phyloP scores from a whole-genome alignment of 768 basidiomycete species.

The Mycena albidolilacea region DNA sequence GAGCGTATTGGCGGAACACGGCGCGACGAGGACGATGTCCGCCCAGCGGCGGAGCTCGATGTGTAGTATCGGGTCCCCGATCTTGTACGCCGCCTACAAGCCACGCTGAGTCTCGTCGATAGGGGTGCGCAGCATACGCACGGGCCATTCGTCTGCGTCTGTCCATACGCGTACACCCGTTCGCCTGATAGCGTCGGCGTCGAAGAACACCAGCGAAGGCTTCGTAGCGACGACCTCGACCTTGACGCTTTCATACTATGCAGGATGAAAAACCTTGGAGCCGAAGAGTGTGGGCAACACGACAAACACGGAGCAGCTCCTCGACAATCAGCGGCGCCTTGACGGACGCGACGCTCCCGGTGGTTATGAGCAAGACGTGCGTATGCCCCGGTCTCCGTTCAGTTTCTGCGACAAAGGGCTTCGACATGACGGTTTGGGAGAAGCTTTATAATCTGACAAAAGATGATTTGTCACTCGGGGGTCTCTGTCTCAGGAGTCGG shows the following conservation, averaged over 20 bases:
- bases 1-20: conserved; percentile 97
- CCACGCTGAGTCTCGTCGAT: neutral
- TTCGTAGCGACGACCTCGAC: conserved; percentile 91
- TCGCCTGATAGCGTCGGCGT: conserved; percentile 62
- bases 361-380: conserved; percentile 88
- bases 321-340: conserved; percentile 92
- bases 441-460: conserved; percentile 4
- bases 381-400: conserved; percentile 60
- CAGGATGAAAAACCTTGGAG: conserved; percentile 5
- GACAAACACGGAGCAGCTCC: conserved; percentile 73
- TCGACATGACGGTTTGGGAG: conserved; percentile 21
- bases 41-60: conserved; percentile 97
- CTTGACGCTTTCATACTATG: conserved; percentile 79
- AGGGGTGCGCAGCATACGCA: conserved; percentile 55
- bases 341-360: conserved; percentile 96
- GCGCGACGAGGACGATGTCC: conserved; percentile 94
- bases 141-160: conserved; percentile 94
- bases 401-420: conserved; percentile 57
- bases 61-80: conserved; percentile 95
- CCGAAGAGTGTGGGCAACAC: neutral
- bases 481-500: too few relatives aligned
- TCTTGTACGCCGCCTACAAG: conserved; percentile 74
- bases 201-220: conserved; percentile 83
- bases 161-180: conserved; percentile 83
- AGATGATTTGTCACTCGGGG: neutral